A percentile compares a stretch with the other conserved stretches of the same genome.
Evolutionary conservation across 1,139 yeast species (phyloP).

Genomic region (Protomyces inouyei): DNA sequence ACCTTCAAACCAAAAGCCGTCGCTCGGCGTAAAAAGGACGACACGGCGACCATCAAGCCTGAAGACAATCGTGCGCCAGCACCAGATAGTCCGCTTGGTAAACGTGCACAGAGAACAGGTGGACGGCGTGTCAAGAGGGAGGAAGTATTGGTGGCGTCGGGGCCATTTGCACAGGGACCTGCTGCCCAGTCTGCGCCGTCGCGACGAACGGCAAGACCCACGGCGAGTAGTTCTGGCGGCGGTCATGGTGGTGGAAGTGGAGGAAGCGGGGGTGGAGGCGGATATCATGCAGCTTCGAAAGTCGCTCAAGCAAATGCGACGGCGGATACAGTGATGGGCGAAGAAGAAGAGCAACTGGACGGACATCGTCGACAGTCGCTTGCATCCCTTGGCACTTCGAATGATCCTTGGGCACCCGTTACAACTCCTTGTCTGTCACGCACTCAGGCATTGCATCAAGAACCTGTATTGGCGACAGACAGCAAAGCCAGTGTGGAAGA

Average conservation of each 20-base stretch:
- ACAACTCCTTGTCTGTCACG: background rate
- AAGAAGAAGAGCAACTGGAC: background rate
- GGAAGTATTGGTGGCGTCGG: constrained; percentile 26
- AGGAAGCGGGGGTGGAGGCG: background rate
- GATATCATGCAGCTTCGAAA: background rate
- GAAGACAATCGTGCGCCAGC: background rate
- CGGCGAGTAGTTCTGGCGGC: background rate
- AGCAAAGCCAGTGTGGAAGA: background rate
- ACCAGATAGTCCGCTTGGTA: background rate
- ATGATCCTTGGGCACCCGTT: background rate
- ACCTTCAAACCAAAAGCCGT: constrained; percentile 24
- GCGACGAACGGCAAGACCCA: background rate
- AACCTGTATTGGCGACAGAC: background rate
- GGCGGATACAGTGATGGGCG: background rate
- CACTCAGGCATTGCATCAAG: background rate
- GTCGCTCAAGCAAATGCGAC: background rate
- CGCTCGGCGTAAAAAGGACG: constrained; percentile 17
- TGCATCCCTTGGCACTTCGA: background rate
- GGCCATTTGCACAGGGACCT: constrained; percentile 27
- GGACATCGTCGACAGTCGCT: background rate
- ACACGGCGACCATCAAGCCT: background rate
- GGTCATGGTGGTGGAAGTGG: constrained; percentile 5
- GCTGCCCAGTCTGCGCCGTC: constrained; percentile 5
- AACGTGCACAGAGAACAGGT: constrained; percentile 6
- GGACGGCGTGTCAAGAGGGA: constrained; percentile 50